Evolutionary conservation across 192 early-diverging fungal genomes (phyloP).

Genomic region (Dimargaris verticillata): DNA sequence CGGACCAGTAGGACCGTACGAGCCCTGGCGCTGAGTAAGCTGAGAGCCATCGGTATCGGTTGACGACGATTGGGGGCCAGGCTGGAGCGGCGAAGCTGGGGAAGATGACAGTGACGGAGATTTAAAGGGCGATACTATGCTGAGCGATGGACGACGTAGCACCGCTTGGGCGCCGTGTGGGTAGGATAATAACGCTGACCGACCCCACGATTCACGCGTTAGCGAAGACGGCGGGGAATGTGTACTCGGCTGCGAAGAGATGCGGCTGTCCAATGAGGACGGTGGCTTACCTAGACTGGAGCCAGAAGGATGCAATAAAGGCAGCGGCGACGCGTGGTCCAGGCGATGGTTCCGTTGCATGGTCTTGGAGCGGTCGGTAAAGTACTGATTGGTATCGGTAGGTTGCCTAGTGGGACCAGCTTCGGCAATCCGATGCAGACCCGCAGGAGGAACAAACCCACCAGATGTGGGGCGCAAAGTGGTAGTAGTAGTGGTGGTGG

Average conservation of each 20-base stretch:
- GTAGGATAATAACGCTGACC: too few relatives aligned
- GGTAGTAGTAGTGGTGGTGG: not conserved
- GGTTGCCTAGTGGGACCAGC: not conserved
- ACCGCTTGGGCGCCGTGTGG: not conserved
- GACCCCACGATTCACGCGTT: not conserved
- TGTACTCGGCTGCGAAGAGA: not conserved
- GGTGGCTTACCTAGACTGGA: not conserved
- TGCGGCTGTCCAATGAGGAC: not conserved
- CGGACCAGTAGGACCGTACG: not conserved
- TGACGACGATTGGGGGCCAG: constrained; percentile 5
- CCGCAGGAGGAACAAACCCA: not conserved
- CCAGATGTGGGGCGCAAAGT: not conserved
- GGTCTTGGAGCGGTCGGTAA: not conserved
- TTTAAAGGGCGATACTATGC: constrained; percentile 7
- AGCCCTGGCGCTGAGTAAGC: not conserved
- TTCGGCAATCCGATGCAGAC: not conserved
- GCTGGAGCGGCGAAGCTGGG: constrained; percentile 1
- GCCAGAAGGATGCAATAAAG: not conserved
- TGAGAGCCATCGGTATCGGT: constrained; percentile 4
- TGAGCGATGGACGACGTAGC: constrained; percentile 4
- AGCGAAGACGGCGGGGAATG: not conserved
- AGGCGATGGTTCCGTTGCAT: not conserved
- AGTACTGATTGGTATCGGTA: not conserved
- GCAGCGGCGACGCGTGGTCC: not conserved
- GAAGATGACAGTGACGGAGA: constrained; percentile 10